A percentile compares a stretch with the other conserved stretches of the same genome.
These are phyloP conservation scores for Chrysoporthe puriensis DNA, from an alignment of 2,329 filamentous ascomycete species.

Conservation along the genomic window DNA sequence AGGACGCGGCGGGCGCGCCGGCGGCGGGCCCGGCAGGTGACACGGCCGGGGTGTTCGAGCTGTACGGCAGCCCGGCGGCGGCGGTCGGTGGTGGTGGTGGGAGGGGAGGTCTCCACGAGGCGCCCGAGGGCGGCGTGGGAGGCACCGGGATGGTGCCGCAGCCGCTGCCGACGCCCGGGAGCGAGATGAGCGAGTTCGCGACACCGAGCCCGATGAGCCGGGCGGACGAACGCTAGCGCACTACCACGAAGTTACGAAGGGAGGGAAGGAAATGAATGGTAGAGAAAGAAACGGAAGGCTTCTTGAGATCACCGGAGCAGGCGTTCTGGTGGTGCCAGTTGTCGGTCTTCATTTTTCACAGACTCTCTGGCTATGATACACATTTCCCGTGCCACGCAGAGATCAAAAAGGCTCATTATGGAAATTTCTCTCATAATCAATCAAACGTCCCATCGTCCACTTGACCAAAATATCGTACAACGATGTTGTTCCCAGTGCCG, in stretches of 20 bases:
- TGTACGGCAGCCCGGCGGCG: conserved; percentile 42
- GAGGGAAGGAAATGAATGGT: neutral
- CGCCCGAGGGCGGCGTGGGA: neutral
- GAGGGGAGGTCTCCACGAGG: neutral
- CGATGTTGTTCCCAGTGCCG: neutral
- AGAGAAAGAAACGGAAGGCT: neutral
- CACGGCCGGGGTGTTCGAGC: conserved; percentile 45
- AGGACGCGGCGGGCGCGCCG: conserved; percentile 7
- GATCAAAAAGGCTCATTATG: neutral
- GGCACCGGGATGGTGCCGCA: conserved; percentile 6
- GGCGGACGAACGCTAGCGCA: neutral
- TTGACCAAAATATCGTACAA: conserved; percentile 7
- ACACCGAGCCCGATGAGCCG: conserved; percentile 25
- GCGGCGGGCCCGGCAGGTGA: too few species aligned
- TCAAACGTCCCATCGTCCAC: neutral
- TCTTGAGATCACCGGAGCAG: neutral
- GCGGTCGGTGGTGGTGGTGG: neutral
- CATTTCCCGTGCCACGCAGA: neutral
- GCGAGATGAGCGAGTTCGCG: conserved; percentile 26
- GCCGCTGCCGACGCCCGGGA: conserved; percentile 24
- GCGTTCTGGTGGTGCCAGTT: neutral
- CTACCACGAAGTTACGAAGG: neutral
- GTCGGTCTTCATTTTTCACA: neutral
- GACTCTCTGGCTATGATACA: conserved; percentile 7
- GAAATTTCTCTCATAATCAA: neutral